A percentile compares a stretch with the other conserved stretches of the same genome.
These are phyloP conservation scores for Pistacia integerrima DNA, from an alignment of 345 rosid species.

Conservation along the genomic window DNA sequence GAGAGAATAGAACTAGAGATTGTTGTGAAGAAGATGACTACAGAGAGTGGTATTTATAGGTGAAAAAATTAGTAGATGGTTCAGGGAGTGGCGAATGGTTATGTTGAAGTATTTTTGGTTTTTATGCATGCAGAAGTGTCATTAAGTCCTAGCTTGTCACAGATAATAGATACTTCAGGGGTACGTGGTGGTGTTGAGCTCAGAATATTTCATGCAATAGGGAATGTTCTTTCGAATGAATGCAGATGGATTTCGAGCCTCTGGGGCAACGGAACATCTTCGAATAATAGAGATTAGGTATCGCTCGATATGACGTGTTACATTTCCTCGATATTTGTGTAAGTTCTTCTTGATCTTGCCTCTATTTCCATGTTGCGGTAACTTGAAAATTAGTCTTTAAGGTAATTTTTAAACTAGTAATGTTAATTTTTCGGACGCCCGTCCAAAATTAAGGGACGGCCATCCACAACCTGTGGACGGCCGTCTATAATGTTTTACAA, in stretches of 20 bases:
- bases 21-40: background rate
- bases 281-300: too few species aligned
- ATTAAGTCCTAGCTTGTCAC: background rate
- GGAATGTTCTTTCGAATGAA: background rate
- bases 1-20: background rate
- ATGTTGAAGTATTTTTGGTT: background rate
- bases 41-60: constrained; percentile 8
- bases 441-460: too few species aligned
- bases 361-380: background rate
- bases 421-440: too few species aligned
- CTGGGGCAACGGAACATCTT: too few species aligned
- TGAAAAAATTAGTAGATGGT: background rate
- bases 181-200: background rate
- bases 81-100: constrained; percentile 1
- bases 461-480: too few species aligned
- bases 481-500: too few species aligned
- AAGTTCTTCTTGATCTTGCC: too few species aligned
- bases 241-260: background rate
- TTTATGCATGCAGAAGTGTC: constrained; percentile 2
- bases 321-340: background rate
- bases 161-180: background rate
- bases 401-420: too few species aligned
- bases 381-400: too few species aligned
- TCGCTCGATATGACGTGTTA: too few species aligned
- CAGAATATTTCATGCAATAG: background rate